These are phyloP conservation scores for Mesembryanthemum crystallinum DNA, from an alignment of 148 eudicot genomes.

Conservation along the genomic window DNA sequence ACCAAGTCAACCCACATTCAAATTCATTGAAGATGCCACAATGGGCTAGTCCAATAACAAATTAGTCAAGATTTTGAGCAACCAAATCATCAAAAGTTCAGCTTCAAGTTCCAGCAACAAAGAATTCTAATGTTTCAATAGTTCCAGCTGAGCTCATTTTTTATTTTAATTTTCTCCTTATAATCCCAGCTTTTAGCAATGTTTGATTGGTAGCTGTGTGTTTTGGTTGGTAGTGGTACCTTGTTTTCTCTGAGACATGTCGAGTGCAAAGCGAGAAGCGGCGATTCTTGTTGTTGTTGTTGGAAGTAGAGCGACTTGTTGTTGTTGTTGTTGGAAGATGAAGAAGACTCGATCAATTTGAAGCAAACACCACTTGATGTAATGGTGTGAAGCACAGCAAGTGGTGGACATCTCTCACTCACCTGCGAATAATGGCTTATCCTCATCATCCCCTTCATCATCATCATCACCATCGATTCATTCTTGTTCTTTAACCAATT, in stretches of 20 bases:
- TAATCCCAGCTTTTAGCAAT: constrained; percentile 7
- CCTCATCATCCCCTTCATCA: constrained; percentile 56
- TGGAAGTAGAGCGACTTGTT: not conserved
- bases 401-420: constrained; percentile 93
- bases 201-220: not conserved
- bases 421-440: constrained; percentile 58
- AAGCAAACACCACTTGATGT: constrained; percentile 51
- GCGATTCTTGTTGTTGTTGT: constrained; percentile 47
- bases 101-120: constrained; percentile 1
- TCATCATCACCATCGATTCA: constrained; percentile 31
- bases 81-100: not conserved
- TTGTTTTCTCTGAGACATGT: constrained; percentile 90
- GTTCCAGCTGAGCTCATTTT: not conserved
- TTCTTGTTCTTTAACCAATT: constrained; percentile 21
- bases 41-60: not conserved
- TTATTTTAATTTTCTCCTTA: not conserved
- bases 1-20: not conserved
- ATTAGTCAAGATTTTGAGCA: no score
- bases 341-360: constrained; percentile 73
- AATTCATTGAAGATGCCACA: not conserved
- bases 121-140: not conserved
- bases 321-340: constrained; percentile 4
- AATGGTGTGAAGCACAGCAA: constrained; percentile 79
- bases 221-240: constrained; percentile 49
- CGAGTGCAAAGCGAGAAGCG: constrained; percentile 68